Evolutionary conservation across 805 yeast genomes (phyloP), one percentile per base, ranked within the genome.

Genomic region (Metschnikowia cubensis): DNA sequence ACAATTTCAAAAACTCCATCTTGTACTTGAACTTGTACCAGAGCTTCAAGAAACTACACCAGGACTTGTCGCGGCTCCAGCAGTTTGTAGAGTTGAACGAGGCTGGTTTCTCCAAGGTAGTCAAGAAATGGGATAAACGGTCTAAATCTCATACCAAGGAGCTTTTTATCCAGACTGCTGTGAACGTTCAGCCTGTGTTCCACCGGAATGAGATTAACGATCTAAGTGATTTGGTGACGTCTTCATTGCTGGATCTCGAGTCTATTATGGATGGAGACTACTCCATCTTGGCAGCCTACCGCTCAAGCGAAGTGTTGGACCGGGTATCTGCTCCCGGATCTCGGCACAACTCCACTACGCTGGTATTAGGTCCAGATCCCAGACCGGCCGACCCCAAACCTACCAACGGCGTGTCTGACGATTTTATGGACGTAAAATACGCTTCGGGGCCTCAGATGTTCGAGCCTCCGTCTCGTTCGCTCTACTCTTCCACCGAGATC

Each of bases 51-150:
- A 84, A 94, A 60, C 89, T 89, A 59, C 85, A 95, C 47, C 87
- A 90, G 58, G 98, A 94, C 67, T 72, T 94, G 55, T 87, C 87
- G 54, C 78, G 96, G 51, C 74, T 94, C 25, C 96, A 94, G 64
- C 97, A 92, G 66, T 94, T 88, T 69, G 89, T 94, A 36, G 97
- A 91, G 67, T 76, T 94, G 51, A 94, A 94, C 65, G 97, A 91
- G 61, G 89, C 96, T 0, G 99, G 99, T 13, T 94, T 94, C 68
- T 84, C 95, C 20, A 94, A 94, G 69, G 97, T 89, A 29, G 79
- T 94, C 61, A 94, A 94, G 67, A 94, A 94, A 71, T 94, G 99
- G 99, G 99, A 94, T 69, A 94, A 94, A 68, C 76, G 97, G 54
- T 89, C 97, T 20, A 90, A 92, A 62, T 88, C 96, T 2, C 96